Percentiles rank a stretch among this genome's conserved stretches.
Evolutionary conservation across 805 yeast genomes (phyloP).

Genomic region (Candida broadrunensis): DNA sequence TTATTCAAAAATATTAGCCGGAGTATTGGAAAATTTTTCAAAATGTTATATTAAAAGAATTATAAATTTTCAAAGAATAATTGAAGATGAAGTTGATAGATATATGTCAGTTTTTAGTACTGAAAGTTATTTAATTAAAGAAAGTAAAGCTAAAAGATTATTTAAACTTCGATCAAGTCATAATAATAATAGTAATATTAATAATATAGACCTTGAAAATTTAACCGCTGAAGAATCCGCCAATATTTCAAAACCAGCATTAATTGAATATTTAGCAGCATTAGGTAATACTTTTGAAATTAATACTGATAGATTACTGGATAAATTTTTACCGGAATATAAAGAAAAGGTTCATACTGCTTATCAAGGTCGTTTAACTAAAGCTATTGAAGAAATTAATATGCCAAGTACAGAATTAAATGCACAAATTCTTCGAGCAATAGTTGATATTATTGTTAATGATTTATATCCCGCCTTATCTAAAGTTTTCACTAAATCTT

Average conservation of each 20-base stretch:
- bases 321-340: conserved; percentile 64
- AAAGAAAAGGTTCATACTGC: conserved; percentile 52
- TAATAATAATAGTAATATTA: conserved; percentile 8
- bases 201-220: conserved; percentile 30
- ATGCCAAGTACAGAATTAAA: conserved; percentile 74
- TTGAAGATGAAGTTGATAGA: conserved; percentile 43
- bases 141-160: conserved; percentile 40
- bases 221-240: conserved; percentile 38
- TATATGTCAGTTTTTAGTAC: conserved; percentile 42
- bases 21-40: conserved; percentile 73
- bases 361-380: conserved; percentile 31
- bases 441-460: conserved; percentile 66
- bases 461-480: conserved; percentile 65
- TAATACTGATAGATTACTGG: conserved; percentile 60
- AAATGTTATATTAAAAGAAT: conserved; percentile 60
- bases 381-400: conserved; percentile 43
- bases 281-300: conserved; percentile 85
- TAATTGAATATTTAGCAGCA: conserved; percentile 77
- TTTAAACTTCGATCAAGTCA: conserved; percentile 18
- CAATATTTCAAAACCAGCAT: conserved; percentile 54
- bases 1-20: conserved; percentile 73
- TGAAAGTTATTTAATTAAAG: conserved; percentile 37
- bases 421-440: conserved; percentile 67
- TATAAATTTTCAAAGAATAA: conserved; percentile 53
- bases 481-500: conserved; percentile 59